A percentile compares a stretch with the other conserved stretches of the same genome.
These are phyloP conservation scores for Neurospora pannonica DNA, from an alignment of 495 filamentous ascomycete species.

Conservation along the genomic window DNA sequence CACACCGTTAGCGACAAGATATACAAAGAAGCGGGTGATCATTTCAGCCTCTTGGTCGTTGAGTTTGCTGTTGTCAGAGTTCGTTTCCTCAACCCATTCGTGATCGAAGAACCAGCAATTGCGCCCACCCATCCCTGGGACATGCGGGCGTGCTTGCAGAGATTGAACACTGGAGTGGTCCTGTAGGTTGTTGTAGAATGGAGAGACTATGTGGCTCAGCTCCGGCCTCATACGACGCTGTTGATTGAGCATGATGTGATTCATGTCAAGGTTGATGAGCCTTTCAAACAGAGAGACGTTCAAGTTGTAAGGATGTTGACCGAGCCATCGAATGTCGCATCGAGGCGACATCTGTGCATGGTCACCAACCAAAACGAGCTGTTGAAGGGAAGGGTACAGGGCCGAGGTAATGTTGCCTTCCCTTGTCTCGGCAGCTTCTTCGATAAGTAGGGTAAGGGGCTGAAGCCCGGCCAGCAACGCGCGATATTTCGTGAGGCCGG, in stretches of 20 bases:
- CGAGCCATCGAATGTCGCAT: slow-evolving; percentile 50
- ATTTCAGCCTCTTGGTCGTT: slow-evolving; percentile 73
- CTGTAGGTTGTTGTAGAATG: slow-evolving; percentile 54
- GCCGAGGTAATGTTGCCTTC: slow-evolving; percentile 48
- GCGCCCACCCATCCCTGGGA: slow-evolving; percentile 71
- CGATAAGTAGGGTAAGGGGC: slow-evolving; percentile 50
- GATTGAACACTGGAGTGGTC: slow-evolving; percentile 62
- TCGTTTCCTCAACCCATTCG: slow-evolving; percentile 52
- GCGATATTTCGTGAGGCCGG: slow-evolving; percentile 84
- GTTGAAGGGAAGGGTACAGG: slow-evolving; percentile 42
- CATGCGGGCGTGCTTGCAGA: slow-evolving; percentile 36
- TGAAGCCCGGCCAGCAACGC: slow-evolving; percentile 58
- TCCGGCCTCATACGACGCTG: slow-evolving; percentile 69
- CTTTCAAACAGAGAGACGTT: slow-evolving; percentile 48
- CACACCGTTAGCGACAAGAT: slow-evolving; percentile 62
- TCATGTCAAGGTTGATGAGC: slow-evolving; percentile 58
- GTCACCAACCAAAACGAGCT: slow-evolving; percentile 48
- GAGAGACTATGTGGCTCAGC: slow-evolving; percentile 51
- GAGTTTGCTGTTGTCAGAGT: slow-evolving; percentile 57
- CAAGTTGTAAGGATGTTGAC: slow-evolving; percentile 57
- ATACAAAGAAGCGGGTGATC: slow-evolving; percentile 61
- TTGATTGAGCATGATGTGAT: slow-evolving; percentile 49
- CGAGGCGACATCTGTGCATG: slow-evolving; percentile 45
- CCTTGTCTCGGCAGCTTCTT: slow-evolving; percentile 49
- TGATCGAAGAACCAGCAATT: slow-evolving; percentile 69